Evolutionary conservation across 164 flowering plant genomes (phyloP).

Genomic region (Annona cherimola): DNA sequence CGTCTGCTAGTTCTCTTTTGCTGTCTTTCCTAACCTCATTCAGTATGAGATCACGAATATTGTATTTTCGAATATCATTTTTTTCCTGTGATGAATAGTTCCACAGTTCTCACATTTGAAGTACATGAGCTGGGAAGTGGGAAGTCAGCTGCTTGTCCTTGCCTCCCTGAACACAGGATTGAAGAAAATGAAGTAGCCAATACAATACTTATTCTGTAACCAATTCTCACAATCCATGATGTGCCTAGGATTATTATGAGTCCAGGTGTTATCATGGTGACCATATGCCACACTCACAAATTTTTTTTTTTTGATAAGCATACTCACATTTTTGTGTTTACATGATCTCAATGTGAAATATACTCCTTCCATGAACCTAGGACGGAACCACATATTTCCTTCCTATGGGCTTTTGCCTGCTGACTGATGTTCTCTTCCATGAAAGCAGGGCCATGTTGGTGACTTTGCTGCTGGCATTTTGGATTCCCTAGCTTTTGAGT

Average conservation of each 20-base stretch:
- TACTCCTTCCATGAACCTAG: background rate
- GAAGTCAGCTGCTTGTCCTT: too few relatives aligned
- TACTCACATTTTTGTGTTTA: background rate
- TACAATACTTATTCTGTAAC: too few relatives aligned
- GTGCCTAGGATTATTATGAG: background rate
- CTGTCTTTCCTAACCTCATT: background rate
- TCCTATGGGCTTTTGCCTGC: background rate
- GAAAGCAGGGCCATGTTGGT: conserved; percentile 43
- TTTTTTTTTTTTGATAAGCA: background rate
- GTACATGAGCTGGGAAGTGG: too few relatives aligned
- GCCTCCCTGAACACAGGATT: too few relatives aligned
- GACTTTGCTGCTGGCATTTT: conserved; percentile 55
- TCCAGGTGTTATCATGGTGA: background rate
- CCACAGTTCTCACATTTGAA: too few relatives aligned
- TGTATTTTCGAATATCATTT: too few relatives aligned
- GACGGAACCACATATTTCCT: background rate
- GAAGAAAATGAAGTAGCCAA: too few relatives aligned
- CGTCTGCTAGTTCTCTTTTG: background rate
- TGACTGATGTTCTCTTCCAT: conserved; percentile 4
- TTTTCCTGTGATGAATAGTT: too few relatives aligned
- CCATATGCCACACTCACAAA: too few relatives aligned
- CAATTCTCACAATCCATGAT: background rate
- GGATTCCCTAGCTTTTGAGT: conserved; percentile 62
- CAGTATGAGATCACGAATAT: too few relatives aligned
- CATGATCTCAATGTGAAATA: too few relatives aligned